Evolutionary conservation across 2,329 filamentous ascomycete genomes (phyloP).

Genomic region (Trichoderma endophyticum): DNA sequence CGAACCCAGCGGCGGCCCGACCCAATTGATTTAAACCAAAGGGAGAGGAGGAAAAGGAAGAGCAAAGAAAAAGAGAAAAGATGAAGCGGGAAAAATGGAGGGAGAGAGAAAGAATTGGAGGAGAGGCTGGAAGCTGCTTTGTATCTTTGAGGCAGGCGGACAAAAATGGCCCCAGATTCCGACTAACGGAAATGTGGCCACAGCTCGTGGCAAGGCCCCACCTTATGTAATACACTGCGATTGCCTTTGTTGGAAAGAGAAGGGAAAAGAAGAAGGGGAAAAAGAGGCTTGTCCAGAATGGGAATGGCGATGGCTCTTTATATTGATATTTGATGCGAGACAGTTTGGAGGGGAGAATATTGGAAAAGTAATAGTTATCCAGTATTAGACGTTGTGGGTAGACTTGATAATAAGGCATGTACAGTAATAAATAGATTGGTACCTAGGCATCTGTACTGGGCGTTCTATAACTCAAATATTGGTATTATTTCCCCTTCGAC

Average conservation of each 20-base stretch:
- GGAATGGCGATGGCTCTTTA: neutral
- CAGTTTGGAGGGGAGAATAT: neutral
- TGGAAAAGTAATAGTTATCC: neutral
- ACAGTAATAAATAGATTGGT: neutral
- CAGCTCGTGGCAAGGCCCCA: conserved; percentile 6
- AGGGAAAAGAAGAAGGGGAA: neutral
- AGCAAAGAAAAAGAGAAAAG: conserved; percentile 4
- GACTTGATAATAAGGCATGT: neutral
- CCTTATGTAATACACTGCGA: neutral
- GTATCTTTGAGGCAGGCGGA: neutral
- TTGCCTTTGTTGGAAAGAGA: neutral
- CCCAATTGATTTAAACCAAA: conserved; percentile 14
- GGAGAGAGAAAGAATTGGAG: neutral
- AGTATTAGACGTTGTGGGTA: neutral
- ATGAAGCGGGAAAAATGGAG: neutral
- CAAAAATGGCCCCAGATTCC: neutral
- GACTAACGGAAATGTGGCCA: conserved; percentile 20
- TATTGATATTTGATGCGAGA: neutral
- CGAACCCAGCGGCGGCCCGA: conserved; percentile 10
- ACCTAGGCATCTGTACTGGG: neutral
- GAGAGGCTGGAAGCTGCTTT: conserved; percentile 9
- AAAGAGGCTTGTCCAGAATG: neutral
- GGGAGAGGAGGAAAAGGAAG: neutral
- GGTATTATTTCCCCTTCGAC: neutral
- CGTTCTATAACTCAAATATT: neutral